Evolutionary conservation across 305 asterid genomes (phyloP), one percentile per base, ranked within the genome.

Genomic region (Rubia tinctorum): DNA sequence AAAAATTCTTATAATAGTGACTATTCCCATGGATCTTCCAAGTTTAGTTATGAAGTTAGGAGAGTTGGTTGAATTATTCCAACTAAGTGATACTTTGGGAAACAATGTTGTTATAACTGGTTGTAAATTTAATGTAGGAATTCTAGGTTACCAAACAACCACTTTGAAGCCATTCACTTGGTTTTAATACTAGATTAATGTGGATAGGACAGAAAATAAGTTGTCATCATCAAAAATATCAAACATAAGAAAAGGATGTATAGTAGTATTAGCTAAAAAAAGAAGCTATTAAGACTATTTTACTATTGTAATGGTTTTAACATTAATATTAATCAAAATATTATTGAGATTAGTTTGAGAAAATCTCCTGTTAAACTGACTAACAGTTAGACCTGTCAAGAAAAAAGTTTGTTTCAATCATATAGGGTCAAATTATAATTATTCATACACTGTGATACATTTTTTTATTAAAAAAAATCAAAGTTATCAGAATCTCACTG

Each of bases 61-160:
- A 72, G n/a, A 72, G 78, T 83, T 76, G 84, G 79, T 82, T 68
- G 73, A 71, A 45, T 13, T 40, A 23, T 73, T n/a, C 71, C 80
- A 80, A 75, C 89, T 67, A 83, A 75, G 42, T 60, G 73, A 80
- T 15, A 39, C 56, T 47, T 61, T 70, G 4, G 6, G 17, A 51
- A 27, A 25, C 44, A 51, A 27, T 65, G n/a, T n/a, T 40, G 49
- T 44, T 69, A 18, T 53, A 18, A 53, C 18, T 53, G 60, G 60
- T 53, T 53, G 60, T 22, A 53, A 53, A 3, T 10, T 6, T 45
- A 0, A 69, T 65, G 69, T 39, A 58, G 27, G 20, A 72, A 45
- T 47, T 73, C 51, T 61, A 73, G 75, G 68, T 74, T 47, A 63
- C 77, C 78, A 73, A 73, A 78, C 74, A 68, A 62, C 75, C 34